Percentiles rank a stretch among this genome's conserved stretches.
These are phyloP conservation scores for Eremothecium coryli DNA, from an alignment of 1,139 yeast genomes.

Conservation along the genomic window DNA sequence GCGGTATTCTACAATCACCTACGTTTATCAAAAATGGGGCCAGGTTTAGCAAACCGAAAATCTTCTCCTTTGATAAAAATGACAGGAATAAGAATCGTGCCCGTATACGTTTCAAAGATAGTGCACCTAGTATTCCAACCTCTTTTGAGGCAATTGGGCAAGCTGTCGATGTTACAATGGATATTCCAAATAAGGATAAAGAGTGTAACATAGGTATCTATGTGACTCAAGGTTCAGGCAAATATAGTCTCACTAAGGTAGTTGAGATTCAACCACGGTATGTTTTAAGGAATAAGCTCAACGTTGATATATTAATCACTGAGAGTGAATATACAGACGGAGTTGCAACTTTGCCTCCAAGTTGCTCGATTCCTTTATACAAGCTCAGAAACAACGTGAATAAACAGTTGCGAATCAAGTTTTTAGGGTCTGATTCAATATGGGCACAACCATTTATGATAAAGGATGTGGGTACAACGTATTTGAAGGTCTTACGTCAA, in stretches of 20 bases:
- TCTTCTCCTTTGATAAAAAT: constrained; percentile 73
- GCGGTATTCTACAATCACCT: constrained; percentile 36
- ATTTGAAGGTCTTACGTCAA: constrained; percentile 54
- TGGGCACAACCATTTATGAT: constrained; percentile 90
- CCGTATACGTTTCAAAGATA: constrained; percentile 55
- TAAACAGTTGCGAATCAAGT: constrained; percentile 52
- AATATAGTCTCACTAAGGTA: constrained; percentile 66
- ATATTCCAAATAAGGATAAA: constrained; percentile 46
- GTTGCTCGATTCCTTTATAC: constrained; percentile 54
- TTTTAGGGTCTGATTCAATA: constrained; percentile 47
- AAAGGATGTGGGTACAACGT: constrained; percentile 74
- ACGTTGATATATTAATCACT: constrained; percentile 43
- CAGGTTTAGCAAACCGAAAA: constrained; percentile 45
- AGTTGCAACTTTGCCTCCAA: constrained; percentile 50
- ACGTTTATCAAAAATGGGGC: constrained; percentile 21
- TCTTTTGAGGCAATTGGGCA: constrained; percentile 92
- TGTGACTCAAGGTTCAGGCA: constrained; percentile 81
- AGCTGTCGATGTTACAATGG: constrained; percentile 54
- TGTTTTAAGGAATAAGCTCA: constrained; percentile 55
- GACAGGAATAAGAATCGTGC: constrained; percentile 61
- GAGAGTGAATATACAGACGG: constrained; percentile 41
- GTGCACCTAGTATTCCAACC: constrained; percentile 66
- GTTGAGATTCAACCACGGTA: constrained; percentile 79
- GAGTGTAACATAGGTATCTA: constrained; percentile 72
- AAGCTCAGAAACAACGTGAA: constrained; percentile 24